Evolutionary conservation across 73 alveolate genomes (phyloP).

Genomic region (Symbiodinium pilosum): DNA sequence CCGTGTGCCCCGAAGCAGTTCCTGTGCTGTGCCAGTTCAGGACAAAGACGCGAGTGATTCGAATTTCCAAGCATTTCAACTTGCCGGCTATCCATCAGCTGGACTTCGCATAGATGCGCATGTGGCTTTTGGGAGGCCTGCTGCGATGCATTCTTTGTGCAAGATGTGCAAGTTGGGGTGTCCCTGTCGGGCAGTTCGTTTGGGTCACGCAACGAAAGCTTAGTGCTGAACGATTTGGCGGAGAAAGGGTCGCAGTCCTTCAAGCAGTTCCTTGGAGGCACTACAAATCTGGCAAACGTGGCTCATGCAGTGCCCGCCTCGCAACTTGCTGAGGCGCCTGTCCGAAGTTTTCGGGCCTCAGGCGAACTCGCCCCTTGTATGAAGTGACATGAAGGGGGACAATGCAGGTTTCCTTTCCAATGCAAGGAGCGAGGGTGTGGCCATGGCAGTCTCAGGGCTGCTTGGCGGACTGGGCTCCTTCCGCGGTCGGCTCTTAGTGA

Average conservation of each 20-base stretch:
- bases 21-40: background rate
- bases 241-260: conserved; percentile 5
- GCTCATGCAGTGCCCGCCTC: background rate
- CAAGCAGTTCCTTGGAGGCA: conserved; percentile 2
- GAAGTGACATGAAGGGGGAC: too few relatives aligned
- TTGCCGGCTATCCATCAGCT: background rate
- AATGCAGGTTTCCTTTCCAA: too few relatives aligned
- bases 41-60: background rate
- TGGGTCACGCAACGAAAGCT: background rate
- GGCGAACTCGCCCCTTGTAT: too few relatives aligned
- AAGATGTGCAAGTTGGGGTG: background rate
- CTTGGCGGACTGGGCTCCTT: conserved; percentile 96
- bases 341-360: too few relatives aligned
- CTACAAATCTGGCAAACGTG: background rate
- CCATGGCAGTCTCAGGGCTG: conserved; percentile 93
- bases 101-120: conserved; percentile 44
- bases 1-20: background rate
- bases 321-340: too few relatives aligned
- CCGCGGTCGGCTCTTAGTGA: conserved; percentile 94
- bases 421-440: conserved; percentile 8
- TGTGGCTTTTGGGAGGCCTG: conserved; percentile 20
- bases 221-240: conserved; percentile 21
- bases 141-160: too few relatives aligned
- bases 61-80: conserved; percentile 49
- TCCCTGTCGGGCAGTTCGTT: background rate